Percentiles rank a stretch among this genome's conserved stretches.
Evolutionary conservation across 768 basidiomycete genomes (phyloP).

Genomic region (Cystobasidium ongulense): DNA sequence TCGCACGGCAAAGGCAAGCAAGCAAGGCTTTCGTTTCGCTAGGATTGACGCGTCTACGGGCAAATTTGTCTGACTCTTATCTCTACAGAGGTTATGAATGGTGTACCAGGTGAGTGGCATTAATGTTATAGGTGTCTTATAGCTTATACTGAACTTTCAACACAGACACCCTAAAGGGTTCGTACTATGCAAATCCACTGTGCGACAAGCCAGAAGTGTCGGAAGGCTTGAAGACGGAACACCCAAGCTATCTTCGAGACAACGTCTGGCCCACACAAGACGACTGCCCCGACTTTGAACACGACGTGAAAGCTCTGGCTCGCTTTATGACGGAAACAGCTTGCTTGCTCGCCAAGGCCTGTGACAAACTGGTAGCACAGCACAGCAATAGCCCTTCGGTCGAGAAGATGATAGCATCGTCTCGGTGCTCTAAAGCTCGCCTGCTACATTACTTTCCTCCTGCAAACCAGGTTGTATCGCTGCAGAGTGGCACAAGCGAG

Average conservation of each 20-base stretch:
- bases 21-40: neutral
- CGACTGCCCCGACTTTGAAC: conserved; percentile 60
- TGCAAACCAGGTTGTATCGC: neutral
- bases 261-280: conserved; percentile 66
- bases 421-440: conserved; percentile 80
- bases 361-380: conserved; percentile 72
- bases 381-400: conserved; percentile 53
- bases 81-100: conserved; percentile 78
- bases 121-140: too few relatives aligned
- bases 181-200: conserved; percentile 80
- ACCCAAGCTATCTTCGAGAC: conserved; percentile 52
- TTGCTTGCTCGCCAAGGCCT: conserved; percentile 69
- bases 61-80: neutral
- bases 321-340: conserved; percentile 76
- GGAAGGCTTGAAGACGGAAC: conserved; percentile 51
- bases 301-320: conserved; percentile 79
- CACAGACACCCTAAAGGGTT: conserved; percentile 76
- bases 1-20: conserved; percentile 68
- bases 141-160: neutral
- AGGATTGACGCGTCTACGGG: neutral
- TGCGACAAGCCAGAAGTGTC: conserved; percentile 61
- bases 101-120: conserved; percentile 55
- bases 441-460: conserved; percentile 92
- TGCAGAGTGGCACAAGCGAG: neutral
- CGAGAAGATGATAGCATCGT: conserved; percentile 60